Percentiles rank a stretch among this genome's conserved stretches.
Evolutionary conservation across 106 monocot species (phyloP).

Genomic region (Iris macrosiphon): DNA sequence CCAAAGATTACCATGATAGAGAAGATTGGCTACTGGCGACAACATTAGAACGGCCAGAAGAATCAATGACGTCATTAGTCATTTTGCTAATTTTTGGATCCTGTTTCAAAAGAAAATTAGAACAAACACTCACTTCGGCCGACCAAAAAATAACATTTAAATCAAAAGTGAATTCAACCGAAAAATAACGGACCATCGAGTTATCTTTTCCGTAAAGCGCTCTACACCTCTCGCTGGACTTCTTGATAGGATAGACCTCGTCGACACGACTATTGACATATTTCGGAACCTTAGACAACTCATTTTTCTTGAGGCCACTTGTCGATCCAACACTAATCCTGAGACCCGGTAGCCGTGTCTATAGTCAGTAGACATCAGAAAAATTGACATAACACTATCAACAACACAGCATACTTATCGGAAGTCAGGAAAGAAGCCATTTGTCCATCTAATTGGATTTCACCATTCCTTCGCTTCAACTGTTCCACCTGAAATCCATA

Average conservation of each 20-base stretch:
- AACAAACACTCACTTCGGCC: neutral
- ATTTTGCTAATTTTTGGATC: constrained; percentile 3
- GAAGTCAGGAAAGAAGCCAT: neutral
- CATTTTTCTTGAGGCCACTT: constrained; percentile 13
- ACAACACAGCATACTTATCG: constrained; percentile 23
- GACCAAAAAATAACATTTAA: neutral
- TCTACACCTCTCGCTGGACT: constrained; percentile 50
- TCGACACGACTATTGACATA: constrained; percentile 48
- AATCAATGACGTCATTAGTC: neutral
- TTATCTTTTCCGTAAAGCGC: constrained; percentile 36
- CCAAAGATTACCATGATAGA: constrained; percentile 18
- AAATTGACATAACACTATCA: neutral
- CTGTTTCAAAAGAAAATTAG: constrained; percentile 16
- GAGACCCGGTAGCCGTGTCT: neutral
- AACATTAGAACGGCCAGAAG: constrained; percentile 10
- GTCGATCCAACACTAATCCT: constrained; percentile 7
- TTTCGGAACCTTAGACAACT: constrained; percentile 39
- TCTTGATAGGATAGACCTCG: constrained; percentile 53
- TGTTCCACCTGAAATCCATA: constrained; percentile 47
- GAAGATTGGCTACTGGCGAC: constrained; percentile 2
- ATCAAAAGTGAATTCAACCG: constrained; percentile 1
- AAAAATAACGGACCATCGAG: constrained; percentile 24
- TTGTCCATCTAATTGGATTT: constrained; percentile 4
- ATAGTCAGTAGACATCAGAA: neutral
- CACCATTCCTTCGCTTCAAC: constrained; percentile 42